Conservation (phyloP, 352 stramenopile species). For the Phytopythium litorale region DNA sequence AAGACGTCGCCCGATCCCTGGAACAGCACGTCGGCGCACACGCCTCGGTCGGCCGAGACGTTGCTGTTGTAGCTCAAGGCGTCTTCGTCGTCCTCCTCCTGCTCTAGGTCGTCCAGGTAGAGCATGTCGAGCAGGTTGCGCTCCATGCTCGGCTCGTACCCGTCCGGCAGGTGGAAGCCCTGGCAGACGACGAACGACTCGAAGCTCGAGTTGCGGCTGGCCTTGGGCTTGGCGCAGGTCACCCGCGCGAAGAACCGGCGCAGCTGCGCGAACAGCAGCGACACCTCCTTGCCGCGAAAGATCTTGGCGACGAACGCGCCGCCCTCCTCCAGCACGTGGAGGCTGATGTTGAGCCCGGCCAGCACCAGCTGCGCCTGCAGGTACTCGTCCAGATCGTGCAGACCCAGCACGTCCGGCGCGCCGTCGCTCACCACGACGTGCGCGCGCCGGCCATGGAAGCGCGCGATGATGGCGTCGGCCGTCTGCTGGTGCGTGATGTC, state of each 20-base stretch:
- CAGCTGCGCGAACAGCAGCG: slow-evolving; percentile 69
- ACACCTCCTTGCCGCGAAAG: slow-evolving; percentile 80
- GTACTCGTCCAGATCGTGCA: slow-evolving; percentile 83
- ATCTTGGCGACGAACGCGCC: slow-evolving; percentile 86
- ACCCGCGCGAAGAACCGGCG: slow-evolving; percentile 65
- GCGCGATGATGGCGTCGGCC: slow-evolving; percentile 64
- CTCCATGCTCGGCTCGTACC: slow-evolving; percentile 61
- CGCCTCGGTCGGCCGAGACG: slow-evolving; percentile 34
- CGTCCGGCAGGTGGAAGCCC: slow-evolving; percentile 46
- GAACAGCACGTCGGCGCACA: slow-evolving; percentile 66
- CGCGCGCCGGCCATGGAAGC: slow-evolving; percentile 78
- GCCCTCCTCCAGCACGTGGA: slow-evolving; percentile 65
- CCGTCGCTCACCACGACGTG: slow-evolving; percentile 99
- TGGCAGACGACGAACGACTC: slow-evolving; percentile 82
- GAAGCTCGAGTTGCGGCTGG: slow-evolving; percentile 82
- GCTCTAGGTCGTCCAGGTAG: slow-evolving; percentile 46
- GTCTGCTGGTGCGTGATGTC: slow-evolving; percentile 83
- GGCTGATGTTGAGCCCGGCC: slow-evolving; percentile 72
- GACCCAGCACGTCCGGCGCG: slow-evolving; percentile 95
- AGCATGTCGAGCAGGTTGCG: slow-evolving; percentile 64
- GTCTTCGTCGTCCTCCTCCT: slow-evolving; percentile 17
- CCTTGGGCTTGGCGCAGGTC: slow-evolving; percentile 81
- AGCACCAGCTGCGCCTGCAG: slow-evolving; percentile 78
- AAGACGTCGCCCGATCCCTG: slow-evolving; percentile 72
- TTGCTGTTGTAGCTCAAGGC: slow-evolving; percentile 12